Base-by-base conservation (phyloP, 164 flowering plant genomes). In the Chimonanthus praecox region DNA sequence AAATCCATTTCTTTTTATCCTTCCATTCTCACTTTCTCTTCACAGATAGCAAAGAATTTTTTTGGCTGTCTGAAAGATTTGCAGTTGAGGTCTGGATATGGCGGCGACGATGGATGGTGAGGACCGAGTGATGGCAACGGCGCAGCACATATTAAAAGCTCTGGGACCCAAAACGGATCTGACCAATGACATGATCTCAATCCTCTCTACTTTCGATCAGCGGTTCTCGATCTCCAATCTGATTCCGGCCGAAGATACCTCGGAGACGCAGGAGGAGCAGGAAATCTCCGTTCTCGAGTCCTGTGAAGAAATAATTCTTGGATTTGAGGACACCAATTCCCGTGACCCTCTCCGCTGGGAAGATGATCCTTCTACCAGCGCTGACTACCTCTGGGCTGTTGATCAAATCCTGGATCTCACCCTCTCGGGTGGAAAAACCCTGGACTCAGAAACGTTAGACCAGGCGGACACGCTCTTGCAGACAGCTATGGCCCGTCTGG, bases 161-260 rank as follows among this genome's bases (percentile, higher is more conserved):
- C 80, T 89, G 46, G 85, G 87, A 11, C 80, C 87, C 4, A 82
- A 87, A 4, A 83, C 84, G 67, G 81, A 82, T 21, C 83, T 80
- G 5, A 82, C 85, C 9, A 85, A 88, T n/a, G 94, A 88, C 71
- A 89, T 89, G 91, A 76, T 89, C 45, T 68, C 84, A n/a, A 88
- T 88, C 70, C 78, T 89, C 62, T 88, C 94, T 4, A 83, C 75
- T 72, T 85, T 88, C 75, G 92, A 88, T 71, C 84, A 84, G 50
- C 89, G 94, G 6, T 74, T 88, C 58, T 82, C 90, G 11, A 74
- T 78, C 10, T 77, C 84, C 47, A 80, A 78, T n/a, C 74, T 86
- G 63, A 70, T 85, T 49, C 68, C 70, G 4, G 75, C 60, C 6
- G 64, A 15, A 0, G 58, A 8, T 2, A 9, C 16, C 68, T n/a